Percentiles rank a stretch among this genome's conserved stretches.
Conservation (phyloP, 2,329 filamentous ascomycete genomes). For the Thelonectria discophora region DNA sequence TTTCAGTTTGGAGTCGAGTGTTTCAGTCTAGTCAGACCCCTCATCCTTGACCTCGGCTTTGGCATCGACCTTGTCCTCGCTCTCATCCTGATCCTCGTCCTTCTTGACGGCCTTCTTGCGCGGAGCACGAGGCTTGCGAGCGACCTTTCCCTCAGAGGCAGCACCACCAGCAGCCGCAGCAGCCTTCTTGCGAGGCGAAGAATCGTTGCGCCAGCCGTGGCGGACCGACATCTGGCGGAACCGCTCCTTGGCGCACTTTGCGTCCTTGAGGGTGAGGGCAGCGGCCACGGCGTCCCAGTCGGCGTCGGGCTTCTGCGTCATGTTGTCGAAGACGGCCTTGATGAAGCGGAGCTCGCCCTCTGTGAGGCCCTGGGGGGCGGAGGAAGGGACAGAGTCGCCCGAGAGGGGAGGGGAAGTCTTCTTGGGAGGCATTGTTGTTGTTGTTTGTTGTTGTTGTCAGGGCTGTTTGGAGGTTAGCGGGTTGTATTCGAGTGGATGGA, state of each 20-base stretch:
- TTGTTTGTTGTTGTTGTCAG: constrained; percentile 11
- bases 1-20: too few relatives aligned
- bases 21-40: constrained; percentile 4
- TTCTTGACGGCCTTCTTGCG: constrained; percentile 47
- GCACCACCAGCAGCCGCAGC: constrained; percentile 16
- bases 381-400: constrained; percentile 12
- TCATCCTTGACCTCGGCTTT: constrained; percentile 37
- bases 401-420: constrained; percentile 37
- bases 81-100: constrained; percentile 23
- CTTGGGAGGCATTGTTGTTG: constrained; percentile 46
- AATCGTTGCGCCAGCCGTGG: constrained; percentile 50
- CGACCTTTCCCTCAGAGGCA: constrained; percentile 40
- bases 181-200: constrained; percentile 43
- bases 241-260: constrained; percentile 53
- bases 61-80: constrained; percentile 33
- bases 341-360: constrained; percentile 51
- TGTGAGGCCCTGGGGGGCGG: constrained; percentile 41
- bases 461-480: neutral
- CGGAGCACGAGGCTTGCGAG: constrained; percentile 45
- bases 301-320: constrained; percentile 52
- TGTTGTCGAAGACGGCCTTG: constrained; percentile 54
- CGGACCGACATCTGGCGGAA: constrained; percentile 53
- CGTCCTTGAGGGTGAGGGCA: constrained; percentile 50
- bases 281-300: constrained; percentile 53
- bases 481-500: neutral